A percentile compares a stretch with the other conserved stretches of the same genome.
Conservation (phyloP, 352 stramenopile genomes). For the Phytophthora idaei region DNA sequence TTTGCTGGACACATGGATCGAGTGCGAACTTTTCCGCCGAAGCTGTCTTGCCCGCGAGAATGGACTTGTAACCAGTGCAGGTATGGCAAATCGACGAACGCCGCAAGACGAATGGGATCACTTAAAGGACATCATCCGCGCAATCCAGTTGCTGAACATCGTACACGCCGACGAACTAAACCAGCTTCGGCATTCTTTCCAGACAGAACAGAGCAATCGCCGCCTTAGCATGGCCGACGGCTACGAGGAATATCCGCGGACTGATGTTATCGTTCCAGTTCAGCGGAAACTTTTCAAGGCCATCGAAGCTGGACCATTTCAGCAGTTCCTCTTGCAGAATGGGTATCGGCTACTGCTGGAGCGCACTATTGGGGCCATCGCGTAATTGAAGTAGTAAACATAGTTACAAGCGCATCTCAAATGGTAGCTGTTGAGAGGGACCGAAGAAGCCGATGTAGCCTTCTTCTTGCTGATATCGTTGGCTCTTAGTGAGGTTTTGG, state of each 20-base stretch:
- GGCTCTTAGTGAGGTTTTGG: slow-evolving; percentile 30
- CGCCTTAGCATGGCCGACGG: slow-evolving; percentile 67
- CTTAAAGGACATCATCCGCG: slow-evolving; percentile 66
- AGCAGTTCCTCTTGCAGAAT: slow-evolving; percentile 75
- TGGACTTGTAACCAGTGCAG: slow-evolving; percentile 38
- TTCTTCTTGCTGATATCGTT: slow-evolving; percentile 28
- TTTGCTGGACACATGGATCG: slow-evolving; percentile 85
- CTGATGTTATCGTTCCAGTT: slow-evolving; percentile 73
- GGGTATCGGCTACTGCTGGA: slow-evolving; percentile 77
- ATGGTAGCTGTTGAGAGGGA: slow-evolving; percentile 20
- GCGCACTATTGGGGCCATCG: slow-evolving; percentile 74
- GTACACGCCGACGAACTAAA: slow-evolving; percentile 62
- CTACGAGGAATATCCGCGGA: slow-evolving; percentile 70
- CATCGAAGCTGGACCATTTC: slow-evolving; percentile 78
- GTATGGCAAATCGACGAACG: slow-evolving; percentile 38
- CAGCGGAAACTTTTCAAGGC: slow-evolving; percentile 84
- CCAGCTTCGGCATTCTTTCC: slow-evolving; percentile 65
- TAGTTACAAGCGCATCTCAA: slow-evolving; percentile 34
- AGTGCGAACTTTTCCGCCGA: slow-evolving; percentile 81
- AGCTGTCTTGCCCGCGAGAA: slow-evolving; percentile 72
- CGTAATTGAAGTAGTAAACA: slow-evolving; percentile 37
- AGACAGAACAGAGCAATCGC: slow-evolving; percentile 70
- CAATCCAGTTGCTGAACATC: slow-evolving; percentile 59
- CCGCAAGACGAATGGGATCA: slow-evolving; percentile 83
- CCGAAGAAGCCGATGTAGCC: slow-evolving; percentile 8